These are phyloP conservation scores for Claviceps sp. DNA, from an alignment of 2,329 filamentous ascomycete species.

Conservation along the genomic window DNA sequence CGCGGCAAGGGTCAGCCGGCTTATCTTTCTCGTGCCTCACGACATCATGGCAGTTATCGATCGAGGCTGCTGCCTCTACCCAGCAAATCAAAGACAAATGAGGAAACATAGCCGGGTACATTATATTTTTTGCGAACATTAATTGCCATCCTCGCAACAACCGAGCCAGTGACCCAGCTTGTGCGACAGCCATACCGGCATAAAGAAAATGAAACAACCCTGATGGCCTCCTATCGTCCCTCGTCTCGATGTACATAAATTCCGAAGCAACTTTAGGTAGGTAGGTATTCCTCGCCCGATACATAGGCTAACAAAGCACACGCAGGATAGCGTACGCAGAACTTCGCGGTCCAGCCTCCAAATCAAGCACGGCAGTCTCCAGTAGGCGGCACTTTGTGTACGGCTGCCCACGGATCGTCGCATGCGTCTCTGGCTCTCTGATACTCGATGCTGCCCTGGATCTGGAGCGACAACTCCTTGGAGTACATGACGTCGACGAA, in stretches of 20 bases:
- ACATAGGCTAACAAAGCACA: no score
- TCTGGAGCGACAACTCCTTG: not conserved
- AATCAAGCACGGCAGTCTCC: slow-evolving; percentile 4
- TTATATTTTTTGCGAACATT: no score
- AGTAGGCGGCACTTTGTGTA: slow-evolving; percentile 4
- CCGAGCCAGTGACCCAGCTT: no score
- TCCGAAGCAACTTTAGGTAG: not conserved
- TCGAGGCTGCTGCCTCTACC: no score
- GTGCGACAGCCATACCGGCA: not conserved
- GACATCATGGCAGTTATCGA: no score
- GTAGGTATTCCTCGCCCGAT: not conserved
- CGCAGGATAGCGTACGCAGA: no score
- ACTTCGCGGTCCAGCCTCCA: not conserved
- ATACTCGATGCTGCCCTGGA: slow-evolving; percentile 8
- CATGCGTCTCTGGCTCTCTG: slow-evolving; percentile 8
- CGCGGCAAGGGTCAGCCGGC: no score
- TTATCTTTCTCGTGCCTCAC: no score
- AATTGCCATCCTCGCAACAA: no score
- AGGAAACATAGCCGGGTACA: no score
- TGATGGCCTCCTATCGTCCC: not conserved
- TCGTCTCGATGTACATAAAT: not conserved
- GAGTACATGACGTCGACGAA: slow-evolving; percentile 9
- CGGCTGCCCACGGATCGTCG: slow-evolving; percentile 9
- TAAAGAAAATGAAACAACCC: not conserved
- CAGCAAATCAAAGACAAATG: no score